phyloP scores from a whole-genome alignment of 73 alveolate species.

The Diophrys appendiculata region DNA sequence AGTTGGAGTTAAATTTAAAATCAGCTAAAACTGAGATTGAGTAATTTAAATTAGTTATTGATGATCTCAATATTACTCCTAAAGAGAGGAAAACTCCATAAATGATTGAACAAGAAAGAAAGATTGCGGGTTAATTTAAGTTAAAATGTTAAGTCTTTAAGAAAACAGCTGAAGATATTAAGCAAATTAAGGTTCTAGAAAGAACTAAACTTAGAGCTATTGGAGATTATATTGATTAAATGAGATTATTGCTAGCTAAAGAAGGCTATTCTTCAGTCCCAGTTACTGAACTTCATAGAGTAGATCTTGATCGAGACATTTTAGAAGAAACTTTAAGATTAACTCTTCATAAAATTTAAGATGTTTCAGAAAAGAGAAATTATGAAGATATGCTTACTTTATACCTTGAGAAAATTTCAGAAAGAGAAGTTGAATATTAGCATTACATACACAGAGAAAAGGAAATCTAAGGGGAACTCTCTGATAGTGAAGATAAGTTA shows the following conservation, averaged over 20 bases:
- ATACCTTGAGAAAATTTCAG: slow-evolving; percentile 39
- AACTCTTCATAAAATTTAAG: slow-evolving; percentile 22
- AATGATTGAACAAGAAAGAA: neutral
- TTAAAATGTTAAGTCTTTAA: neutral
- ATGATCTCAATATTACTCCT: neutral
- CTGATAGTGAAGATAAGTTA: neutral
- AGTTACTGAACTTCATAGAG: neutral
- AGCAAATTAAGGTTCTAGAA: neutral
- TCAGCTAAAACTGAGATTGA: neutral
- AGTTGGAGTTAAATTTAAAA: neutral
- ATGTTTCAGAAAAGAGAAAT: slow-evolving; percentile 47
- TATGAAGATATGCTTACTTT: slow-evolving; percentile 39
- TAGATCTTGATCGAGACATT: slow-evolving; percentile 16
- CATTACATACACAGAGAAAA: neutral
- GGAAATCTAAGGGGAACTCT: neutral
- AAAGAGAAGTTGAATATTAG: slow-evolving; percentile 26
- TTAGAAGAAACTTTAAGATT: slow-evolving; percentile 1
- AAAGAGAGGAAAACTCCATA: neutral
- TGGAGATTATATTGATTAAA: neutral
- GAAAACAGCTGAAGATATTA: neutral
- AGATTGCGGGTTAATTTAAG: neutral
- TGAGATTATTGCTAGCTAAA: neutral
- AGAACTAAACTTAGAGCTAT: neutral
- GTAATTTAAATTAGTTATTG: neutral
- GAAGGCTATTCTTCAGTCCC: neutral